A percentile compares a stretch with the other conserved stretches of the same genome.
phyloP scores from a whole-genome alignment of 2,329 filamentous ascomycete species.

The Colletotrichum echinochloae region DNA sequence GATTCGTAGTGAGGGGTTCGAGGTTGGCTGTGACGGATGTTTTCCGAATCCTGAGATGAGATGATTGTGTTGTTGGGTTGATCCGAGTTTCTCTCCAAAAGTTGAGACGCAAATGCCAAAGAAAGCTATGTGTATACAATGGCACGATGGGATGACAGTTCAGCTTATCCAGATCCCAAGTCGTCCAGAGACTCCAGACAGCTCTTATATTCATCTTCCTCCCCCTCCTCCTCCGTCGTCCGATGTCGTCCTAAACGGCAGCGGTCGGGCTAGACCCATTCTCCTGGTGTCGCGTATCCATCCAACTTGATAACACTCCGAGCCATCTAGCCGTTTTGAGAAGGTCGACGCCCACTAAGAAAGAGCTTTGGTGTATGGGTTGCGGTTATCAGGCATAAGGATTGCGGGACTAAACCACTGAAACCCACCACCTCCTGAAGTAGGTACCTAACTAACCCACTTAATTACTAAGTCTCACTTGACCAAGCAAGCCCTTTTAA shows the following conservation, averaged over 20 bases:
- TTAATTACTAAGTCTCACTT: too few species aligned
- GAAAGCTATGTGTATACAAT: neutral
- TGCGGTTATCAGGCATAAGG: too few species aligned
- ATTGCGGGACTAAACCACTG: too few species aligned
- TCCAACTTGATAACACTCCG: neutral
- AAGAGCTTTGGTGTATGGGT: too few species aligned
- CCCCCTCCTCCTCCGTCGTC: neutral
- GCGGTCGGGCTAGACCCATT: neutral
- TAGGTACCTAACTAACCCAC: too few species aligned
- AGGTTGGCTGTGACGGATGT: too few species aligned
- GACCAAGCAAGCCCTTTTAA: too few species aligned
- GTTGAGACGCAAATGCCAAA: neutral
- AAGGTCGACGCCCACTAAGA: conserved; percentile 9
- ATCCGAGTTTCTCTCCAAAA: neutral
- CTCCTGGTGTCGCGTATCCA: neutral
- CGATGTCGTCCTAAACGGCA: neutral
- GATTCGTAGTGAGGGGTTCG: neutral
- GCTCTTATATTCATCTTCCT: neutral
- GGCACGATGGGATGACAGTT: neutral
- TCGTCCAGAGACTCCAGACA: neutral
- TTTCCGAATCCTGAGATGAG: neutral
- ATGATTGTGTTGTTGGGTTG: too few species aligned
- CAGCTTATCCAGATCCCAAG: neutral
- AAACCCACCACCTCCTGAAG: too few species aligned
- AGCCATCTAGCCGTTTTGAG: conserved; percentile 10